These are phyloP conservation scores for Ustilago nuda DNA, from an alignment of 1,284 basidiomycete species.

Conservation along the genomic window DNA sequence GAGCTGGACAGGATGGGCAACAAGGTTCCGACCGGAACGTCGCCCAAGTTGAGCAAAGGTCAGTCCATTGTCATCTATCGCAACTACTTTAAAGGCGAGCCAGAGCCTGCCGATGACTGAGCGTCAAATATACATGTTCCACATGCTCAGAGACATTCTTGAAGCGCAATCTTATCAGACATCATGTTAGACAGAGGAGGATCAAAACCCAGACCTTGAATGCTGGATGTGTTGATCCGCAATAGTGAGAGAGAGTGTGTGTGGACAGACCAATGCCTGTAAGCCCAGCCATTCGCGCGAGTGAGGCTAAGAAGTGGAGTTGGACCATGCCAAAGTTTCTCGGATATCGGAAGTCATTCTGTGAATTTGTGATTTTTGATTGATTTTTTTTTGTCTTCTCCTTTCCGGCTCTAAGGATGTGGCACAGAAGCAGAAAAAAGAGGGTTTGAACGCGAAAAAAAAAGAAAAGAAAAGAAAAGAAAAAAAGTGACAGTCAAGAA, in stretches of 20 bases:
- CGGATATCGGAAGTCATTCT: constrained; percentile 7
- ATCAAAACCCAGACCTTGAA: neutral
- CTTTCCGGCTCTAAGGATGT: neutral
- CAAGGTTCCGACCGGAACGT: constrained; percentile 37
- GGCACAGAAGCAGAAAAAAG: constrained; percentile 1
- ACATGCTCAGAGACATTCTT: neutral
- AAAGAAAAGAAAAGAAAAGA: neutral
- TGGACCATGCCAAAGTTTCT: neutral
- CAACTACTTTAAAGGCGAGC: constrained; percentile 50
- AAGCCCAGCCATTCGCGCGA: constrained; percentile 6
- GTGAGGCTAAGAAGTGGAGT: constrained; percentile 7
- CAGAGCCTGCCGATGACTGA: constrained; percentile 42
- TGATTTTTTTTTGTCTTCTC: neutral
- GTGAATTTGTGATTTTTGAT: constrained; percentile 16
- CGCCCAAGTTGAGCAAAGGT: constrained; percentile 44
- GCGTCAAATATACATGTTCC: neutral
- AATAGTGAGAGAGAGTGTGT: neutral
- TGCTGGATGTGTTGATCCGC: neutral
- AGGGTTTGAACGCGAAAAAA: neutral
- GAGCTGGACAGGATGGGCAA: constrained; percentile 43
- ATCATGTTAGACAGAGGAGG: neutral
- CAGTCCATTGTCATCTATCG: constrained; percentile 45
- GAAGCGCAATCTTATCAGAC: neutral
- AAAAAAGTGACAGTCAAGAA: constrained; percentile 9
- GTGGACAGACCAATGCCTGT: neutral